Base-by-base conservation (phyloP, 2,329 filamentous ascomycete species). In the Dactylonectria macrodidyma region DNA sequence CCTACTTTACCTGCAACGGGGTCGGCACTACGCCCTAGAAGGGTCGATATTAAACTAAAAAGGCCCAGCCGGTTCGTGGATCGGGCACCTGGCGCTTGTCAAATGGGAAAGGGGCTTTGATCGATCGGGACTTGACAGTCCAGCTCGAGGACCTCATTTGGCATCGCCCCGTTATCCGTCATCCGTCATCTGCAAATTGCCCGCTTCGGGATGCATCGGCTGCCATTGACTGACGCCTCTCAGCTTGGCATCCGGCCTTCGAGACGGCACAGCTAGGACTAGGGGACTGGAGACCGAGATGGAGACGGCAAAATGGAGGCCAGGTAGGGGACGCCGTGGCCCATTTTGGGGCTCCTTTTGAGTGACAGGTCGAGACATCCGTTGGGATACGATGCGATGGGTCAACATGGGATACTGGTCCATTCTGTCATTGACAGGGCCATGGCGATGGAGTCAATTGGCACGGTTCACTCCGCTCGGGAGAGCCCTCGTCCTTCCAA, bases 381-480 rank as follows among this genome's bases (percentile, higher is more conserved):
- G 47, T 41, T 51, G 48, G 33, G 51, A 62, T 62, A 34, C n/a
- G 34, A 38, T 30, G 19, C 8, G 22, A 48, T 47, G 67, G 57
- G 33, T 38, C 19, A 33, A 44, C 52, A 44, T 56, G 36, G 52
- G 60, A 46, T 41, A 30, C 60, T 47, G 44, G 51, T 46, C 60
- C 30, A 62, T 57, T 56, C 44, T 50, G 60, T 63, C 60, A 63
- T 63, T 54, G 51, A 54, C 51, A 52, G 51, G 51, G 51, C 51
- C 51, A 36, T 7, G 33, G 51, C n/a, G n/a, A 54, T 24, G 51
- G 30, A n/a, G 51, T 54, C 51, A 10, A 6, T 5, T 47, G 59
- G 55, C 68, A 70, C 69, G 71, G 70, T 69, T 62, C 68, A 66
- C 55, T 56, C 48, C 26, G 50, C 30, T 47, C 60, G 66, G 68